A percentile compares a stretch with the other conserved stretches of the same genome.
Evolutionary conservation across 2,329 filamentous ascomycete species (phyloP).

Genomic region (Fusarium sp.): DNA sequence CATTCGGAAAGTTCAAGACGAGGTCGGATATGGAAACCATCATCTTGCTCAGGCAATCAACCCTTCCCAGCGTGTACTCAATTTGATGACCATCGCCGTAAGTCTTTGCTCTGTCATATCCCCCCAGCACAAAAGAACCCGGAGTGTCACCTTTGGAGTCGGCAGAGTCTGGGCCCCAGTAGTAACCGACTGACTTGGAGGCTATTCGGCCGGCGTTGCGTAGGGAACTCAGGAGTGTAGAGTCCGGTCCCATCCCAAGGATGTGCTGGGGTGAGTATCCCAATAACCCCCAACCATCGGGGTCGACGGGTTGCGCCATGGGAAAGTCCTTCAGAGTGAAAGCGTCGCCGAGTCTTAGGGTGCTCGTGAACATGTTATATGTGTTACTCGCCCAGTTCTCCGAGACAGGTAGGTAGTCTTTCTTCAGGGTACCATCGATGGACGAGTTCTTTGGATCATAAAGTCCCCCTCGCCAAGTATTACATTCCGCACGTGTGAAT

Average conservation of each 20-base stretch:
- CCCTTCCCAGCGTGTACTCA: not conserved
- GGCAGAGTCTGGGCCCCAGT: constrained; percentile 28
- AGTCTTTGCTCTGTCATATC: constrained; percentile 33
- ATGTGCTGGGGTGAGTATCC: constrained; percentile 25
- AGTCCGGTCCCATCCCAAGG: constrained; percentile 30
- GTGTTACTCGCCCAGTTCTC: constrained; percentile 14
- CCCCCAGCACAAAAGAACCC: constrained; percentile 30
- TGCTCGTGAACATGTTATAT: constrained; percentile 32
- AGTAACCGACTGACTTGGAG: constrained; percentile 23
- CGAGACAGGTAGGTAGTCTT: not conserved
- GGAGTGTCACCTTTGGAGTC: constrained; percentile 10
- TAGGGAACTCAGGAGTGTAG: constrained; percentile 17
- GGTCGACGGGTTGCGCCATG: constrained; percentile 16
- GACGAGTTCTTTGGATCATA: constrained; percentile 7
- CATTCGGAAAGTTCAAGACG: constrained; percentile 25
- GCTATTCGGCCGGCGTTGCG: constrained; percentile 4
- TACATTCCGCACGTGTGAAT: not conserved
- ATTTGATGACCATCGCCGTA: constrained; percentile 16
- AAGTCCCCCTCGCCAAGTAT: constrained; percentile 28
- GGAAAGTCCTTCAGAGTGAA: constrained; percentile 19
- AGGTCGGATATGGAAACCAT: constrained; percentile 25
- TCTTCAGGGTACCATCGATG: not conserved
- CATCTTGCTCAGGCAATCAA: constrained; percentile 12
- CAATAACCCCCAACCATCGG: constrained; percentile 2
- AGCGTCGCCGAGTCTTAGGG: constrained; percentile 5